Evolutionary conservation across 148 eudicot genomes (phyloP).

Genomic region (Arbutus unedo): DNA sequence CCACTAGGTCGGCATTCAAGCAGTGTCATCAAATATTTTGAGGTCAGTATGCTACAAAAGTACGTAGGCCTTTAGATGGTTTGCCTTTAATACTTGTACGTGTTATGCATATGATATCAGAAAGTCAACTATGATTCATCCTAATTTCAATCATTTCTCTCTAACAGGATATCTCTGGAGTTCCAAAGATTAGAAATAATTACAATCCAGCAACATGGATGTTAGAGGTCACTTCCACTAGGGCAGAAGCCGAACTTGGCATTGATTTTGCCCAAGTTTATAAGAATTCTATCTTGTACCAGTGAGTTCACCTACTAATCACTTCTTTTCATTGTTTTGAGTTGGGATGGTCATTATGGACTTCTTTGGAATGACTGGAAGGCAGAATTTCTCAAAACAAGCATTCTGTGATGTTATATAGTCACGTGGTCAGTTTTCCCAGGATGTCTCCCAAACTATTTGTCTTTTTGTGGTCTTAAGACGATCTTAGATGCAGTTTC

Average conservation of each 20-base stretch:
- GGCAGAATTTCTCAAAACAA: constrained; percentile 5
- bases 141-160: background rate
- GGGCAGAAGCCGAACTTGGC: constrained; percentile 62
- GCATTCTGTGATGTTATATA: background rate
- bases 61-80: background rate
- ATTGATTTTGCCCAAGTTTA: constrained; percentile 63
- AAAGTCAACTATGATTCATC: background rate
- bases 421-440: background rate
- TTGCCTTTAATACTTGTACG: background rate
- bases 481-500: background rate
- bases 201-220: constrained; percentile 95
- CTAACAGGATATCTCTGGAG: constrained; percentile 56
- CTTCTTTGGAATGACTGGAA: background rate
- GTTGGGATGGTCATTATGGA: background rate
- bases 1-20: constrained; percentile 64
- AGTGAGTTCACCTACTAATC: constrained; percentile 41
- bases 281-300: constrained; percentile 36
- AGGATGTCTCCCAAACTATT: background rate
- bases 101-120: background rate
- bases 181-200: constrained; percentile 58
- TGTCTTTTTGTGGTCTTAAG: background rate
- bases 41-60: constrained; percentile 37
- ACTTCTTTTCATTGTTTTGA: background rate
- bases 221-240: constrained; percentile 74
- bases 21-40: constrained; percentile 62